A percentile compares a stretch with the other conserved stretches of the same genome.
These are phyloP conservation scores for Sclerotinia glacialis DNA, from an alignment of 2,329 filamentous ascomycete species.

Conservation along the genomic window DNA sequence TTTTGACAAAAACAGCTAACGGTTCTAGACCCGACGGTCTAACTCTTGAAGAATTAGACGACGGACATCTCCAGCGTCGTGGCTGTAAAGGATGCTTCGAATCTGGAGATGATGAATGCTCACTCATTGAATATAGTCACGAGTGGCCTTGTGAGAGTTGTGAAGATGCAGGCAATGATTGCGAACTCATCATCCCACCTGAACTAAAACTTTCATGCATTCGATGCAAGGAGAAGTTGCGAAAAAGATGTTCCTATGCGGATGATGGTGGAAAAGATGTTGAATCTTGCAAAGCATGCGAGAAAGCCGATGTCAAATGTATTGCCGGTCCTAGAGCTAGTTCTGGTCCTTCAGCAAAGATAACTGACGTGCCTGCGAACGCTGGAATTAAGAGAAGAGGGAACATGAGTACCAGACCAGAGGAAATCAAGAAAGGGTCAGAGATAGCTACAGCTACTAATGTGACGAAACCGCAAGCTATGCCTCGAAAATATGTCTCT, in stretches of 20 bases:
- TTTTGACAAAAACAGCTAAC: constrained; percentile 5
- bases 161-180: constrained; percentile 26
- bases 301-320: constrained; percentile 26
- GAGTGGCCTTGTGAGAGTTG: constrained; percentile 35
- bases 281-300: constrained; percentile 30
- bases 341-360: constrained; percentile 1
- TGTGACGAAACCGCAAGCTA: background rate
- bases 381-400: background rate
- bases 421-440: background rate
- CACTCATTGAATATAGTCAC: constrained; percentile 29
- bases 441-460: background rate
- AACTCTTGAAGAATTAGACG: constrained; percentile 26
- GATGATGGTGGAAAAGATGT: constrained; percentile 28
- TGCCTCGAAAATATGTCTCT: constrained; percentile 22
- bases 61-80: constrained; percentile 31
- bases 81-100: constrained; percentile 36
- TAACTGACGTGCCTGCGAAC: background rate
- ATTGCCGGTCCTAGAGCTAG: constrained; percentile 26
- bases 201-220: constrained; percentile 29
- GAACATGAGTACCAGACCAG: background rate
- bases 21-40: constrained; percentile 30
- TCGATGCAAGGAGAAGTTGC: constrained; percentile 28
- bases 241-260: constrained; percentile 28
- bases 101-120: constrained; percentile 31
- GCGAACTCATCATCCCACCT: constrained; percentile 31